Base-by-base conservation (phyloP, 1,284 basidiomycete species). In the Tilletia horrida region DNA sequence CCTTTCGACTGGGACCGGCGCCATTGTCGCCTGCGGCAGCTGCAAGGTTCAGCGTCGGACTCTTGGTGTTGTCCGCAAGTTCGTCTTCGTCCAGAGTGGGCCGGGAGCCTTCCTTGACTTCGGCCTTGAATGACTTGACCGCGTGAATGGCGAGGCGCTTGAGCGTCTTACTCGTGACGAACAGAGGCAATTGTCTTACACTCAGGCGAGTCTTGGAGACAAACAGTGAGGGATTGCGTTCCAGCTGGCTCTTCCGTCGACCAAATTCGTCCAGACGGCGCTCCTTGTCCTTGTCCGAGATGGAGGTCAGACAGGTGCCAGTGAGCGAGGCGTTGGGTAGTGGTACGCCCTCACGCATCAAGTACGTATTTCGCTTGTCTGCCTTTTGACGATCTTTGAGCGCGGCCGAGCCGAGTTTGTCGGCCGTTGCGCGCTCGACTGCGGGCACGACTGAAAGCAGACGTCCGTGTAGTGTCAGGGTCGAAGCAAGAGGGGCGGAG, bases 291-390 rank as follows among this genome's bases (percentile, higher is more conserved):
- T 67, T 70, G 21, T 76, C 73, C 1, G 71, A 66, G 62, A 7
- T 77, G 61, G 11, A 59, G 89, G 89, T 69, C 90, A 89, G 61
- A 97, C 86, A 52, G 44, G 29, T 59, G 16, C 64, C 64, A 0
- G 71, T 71, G 43, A 81, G 70, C 3, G 73, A 66, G 9, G 73
- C 71, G 27, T 75, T 74, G 18, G 80, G 79, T 29, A 81, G 71
- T 0, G 80, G 80, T 8, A 81, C 80, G 25, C 80, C 96, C 86
- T 99, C 96, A 25, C 92, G 88, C 77, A 99, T 87, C 65, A 99
- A 87, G 83, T 97, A 97, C 74, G 96, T 88, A 82, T 97, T 97
- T 23, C 95, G 88, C 83, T 96, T 96, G 83, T 99, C 96, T 0
- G 89, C 89, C 83, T 94, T 94, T 82, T 93, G 89, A 63, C 93